These are phyloP conservation scores for Zygosaccharomyces kombuchaensis DNA, from an alignment of 805 yeast genomes.

Conservation along the genomic window DNA sequence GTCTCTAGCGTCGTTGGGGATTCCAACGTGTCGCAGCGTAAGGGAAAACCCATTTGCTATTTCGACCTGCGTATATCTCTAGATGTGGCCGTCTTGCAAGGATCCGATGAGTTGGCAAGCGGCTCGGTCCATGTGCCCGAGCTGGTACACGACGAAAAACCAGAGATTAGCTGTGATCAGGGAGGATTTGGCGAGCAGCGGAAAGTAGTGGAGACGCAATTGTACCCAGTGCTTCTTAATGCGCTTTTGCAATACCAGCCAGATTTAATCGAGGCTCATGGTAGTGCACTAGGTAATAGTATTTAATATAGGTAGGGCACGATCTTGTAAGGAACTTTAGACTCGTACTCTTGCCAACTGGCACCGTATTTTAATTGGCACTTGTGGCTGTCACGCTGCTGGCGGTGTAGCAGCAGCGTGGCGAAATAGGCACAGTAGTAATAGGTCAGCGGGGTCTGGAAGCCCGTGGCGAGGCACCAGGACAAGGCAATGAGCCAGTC, in stretches of 20 bases:
- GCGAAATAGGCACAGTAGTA: slow-evolving; percentile 85
- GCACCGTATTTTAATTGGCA: slow-evolving; percentile 82
- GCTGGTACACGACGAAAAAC: slow-evolving; percentile 70
- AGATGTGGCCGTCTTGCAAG: slow-evolving; percentile 37
- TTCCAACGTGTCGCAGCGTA: slow-evolving; percentile 79
- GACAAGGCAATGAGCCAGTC: slow-evolving; percentile 90
- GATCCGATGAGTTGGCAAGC: slow-evolving; percentile 35
- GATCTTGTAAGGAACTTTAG: slow-evolving; percentile 79
- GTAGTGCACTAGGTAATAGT: slow-evolving; percentile 42
- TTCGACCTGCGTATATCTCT: slow-evolving; percentile 60
- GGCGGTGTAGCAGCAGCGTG: slow-evolving; percentile 78
- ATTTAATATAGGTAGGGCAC: slow-evolving; percentile 76
- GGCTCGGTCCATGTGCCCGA: slow-evolving; percentile 56
- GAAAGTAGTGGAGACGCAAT: slow-evolving; percentile 41
- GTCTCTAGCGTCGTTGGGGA: slow-evolving; percentile 58
- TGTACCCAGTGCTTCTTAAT: slow-evolving; percentile 49
- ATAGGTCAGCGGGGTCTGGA: slow-evolving; percentile 75
- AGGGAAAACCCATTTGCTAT: slow-evolving; percentile 73
- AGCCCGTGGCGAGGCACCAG: slow-evolving; percentile 91
- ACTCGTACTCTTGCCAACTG: slow-evolving; percentile 80
- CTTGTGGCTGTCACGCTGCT: slow-evolving; percentile 84
- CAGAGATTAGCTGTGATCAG: slow-evolving; percentile 37
- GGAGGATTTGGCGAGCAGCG: slow-evolving; percentile 15
- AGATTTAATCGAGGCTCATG: slow-evolving; percentile 59
- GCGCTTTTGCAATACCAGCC: slow-evolving; percentile 56